Base-by-base conservation (phyloP, 2,329 filamentous ascomycete species). In the Capronia epimyces region DNA sequence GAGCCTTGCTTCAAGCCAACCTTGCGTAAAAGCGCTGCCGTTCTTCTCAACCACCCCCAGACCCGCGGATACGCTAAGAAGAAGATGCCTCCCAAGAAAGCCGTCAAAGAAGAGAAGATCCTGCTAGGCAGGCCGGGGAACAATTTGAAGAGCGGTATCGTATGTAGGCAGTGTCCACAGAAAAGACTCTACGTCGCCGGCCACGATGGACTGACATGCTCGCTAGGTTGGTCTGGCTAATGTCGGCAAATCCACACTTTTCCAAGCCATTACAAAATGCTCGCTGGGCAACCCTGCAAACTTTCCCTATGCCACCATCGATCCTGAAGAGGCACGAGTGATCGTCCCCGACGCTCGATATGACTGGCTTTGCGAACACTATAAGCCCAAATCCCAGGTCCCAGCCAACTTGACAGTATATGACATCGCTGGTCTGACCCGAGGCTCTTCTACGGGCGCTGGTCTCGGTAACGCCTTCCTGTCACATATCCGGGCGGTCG, bases 191-290 rank as follows among this genome's bases (percentile, higher is more conserved):
- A 32, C 31, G 32, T 43, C 15, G 42, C 20, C 9, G 37, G 21
- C n/a, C 48, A 49, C 48, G 22, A 46, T 37, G 39, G 25, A 50
- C 58, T 51, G 31, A 52, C 21, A 40, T 20, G 6, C 5, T 40
- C 22, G 55, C 48, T 70, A 95, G 89, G 89, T 98, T 73, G 93
- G 93, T 75, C 84, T 98, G 66, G 93, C 93, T 72, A 98, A 98
- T 73, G 94, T 98, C 64, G 93, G 93, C 73, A 98, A 98, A 78
- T 98, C 93, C 62, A 98, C 94, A 27, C 83, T 98, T 65, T 98
- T 98, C 82, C 94, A 98, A 79, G 89, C 93, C 69, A 96, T 98
- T 74, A 98, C 93, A 69, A 97, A 96, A 79, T 95, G 86, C 73
- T 83, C 83, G 61, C 84, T 98, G 66, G 93, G 94, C 75, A 98